Evolutionary conservation across 495 filamentous ascomycete genomes (phyloP).

Genomic region (Recurvomyces mirabilis): DNA sequence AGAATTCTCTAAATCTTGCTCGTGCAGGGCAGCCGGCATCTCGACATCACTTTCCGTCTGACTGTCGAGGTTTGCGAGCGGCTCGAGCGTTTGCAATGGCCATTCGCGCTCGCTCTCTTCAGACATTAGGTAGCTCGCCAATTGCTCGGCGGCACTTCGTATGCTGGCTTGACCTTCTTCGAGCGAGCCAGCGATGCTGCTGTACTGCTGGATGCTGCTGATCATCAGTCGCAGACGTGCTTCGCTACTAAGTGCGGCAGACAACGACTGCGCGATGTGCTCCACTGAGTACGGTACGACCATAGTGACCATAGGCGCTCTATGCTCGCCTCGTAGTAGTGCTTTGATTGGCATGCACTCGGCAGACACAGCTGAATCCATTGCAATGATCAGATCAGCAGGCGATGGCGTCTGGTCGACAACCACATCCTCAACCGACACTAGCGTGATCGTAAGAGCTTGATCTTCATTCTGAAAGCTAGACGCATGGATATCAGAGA

Average conservation of each 20-base stretch:
- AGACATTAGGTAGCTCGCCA: slow-evolving; percentile 6
- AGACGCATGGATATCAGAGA: slow-evolving; percentile 30
- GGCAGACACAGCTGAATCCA: slow-evolving; percentile 40
- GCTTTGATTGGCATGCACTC: slow-evolving; percentile 16
- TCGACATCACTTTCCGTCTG: slow-evolving; percentile 20
- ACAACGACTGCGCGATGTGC: slow-evolving; percentile 44
- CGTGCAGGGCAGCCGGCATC: not conserved
- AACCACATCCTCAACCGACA: slow-evolving; percentile 34
- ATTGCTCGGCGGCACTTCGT: not conserved
- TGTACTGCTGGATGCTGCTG: slow-evolving; percentile 9
- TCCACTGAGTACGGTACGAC: slow-evolving; percentile 45
- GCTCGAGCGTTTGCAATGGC: slow-evolving; percentile 5
- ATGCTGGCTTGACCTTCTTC: slow-evolving; percentile 4
- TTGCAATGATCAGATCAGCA: slow-evolving; percentile 41
- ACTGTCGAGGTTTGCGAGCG: slow-evolving; percentile 14
- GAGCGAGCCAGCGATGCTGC: slow-evolving; percentile 9
- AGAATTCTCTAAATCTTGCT: not conserved
- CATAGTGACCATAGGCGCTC: slow-evolving; percentile 42
- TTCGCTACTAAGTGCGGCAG: slow-evolving; percentile 23
- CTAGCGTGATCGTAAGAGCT: slow-evolving; percentile 38
- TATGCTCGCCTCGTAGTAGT: slow-evolving; percentile 30
- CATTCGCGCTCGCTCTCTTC: not conserved
- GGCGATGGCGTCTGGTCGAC: slow-evolving; percentile 32
- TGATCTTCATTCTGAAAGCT: slow-evolving; percentile 16
- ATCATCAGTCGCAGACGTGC: slow-evolving; percentile 22